phyloP scores from a whole-genome alignment of 2,329 filamentous ascomycete species.

The Reticulascus tulasneorum region DNA sequence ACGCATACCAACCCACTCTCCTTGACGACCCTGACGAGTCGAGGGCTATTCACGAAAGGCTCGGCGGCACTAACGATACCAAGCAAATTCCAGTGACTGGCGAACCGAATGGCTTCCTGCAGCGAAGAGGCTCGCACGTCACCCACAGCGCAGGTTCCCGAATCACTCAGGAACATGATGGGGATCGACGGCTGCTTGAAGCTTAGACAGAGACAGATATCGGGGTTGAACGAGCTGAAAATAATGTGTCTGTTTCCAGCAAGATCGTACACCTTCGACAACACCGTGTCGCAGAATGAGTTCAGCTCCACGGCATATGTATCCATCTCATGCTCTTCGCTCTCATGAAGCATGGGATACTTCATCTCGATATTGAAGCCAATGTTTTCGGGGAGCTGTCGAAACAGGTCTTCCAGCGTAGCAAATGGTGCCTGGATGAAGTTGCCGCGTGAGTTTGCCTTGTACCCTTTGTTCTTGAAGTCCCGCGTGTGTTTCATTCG shows the following conservation, averaged over 20 bases:
- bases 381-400: slow-evolving; percentile 72
- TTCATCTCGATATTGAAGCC: slow-evolving; percentile 99
- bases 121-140: slow-evolving; percentile 88
- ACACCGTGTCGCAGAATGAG: slow-evolving; percentile 90
- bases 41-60: slow-evolving; percentile 82
- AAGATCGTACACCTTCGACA: slow-evolving; percentile 84
- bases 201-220: slow-evolving; percentile 87
- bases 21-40: slow-evolving; percentile 89
- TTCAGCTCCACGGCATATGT: slow-evolving; percentile 94
- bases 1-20: slow-evolving; percentile 92
- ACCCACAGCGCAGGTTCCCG: slow-evolving; percentile 73
- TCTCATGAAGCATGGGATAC: slow-evolving; percentile 97
- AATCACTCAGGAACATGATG: slow-evolving; percentile 89
- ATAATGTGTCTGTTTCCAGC: slow-evolving; percentile 84
- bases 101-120: slow-evolving; percentile 94
- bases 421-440: slow-evolving; percentile 96
- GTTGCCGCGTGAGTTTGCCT: slow-evolving; percentile 88
- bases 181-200: slow-evolving; percentile 98
- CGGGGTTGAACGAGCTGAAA: slow-evolving; percentile 96
- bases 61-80: slow-evolving; percentile 88
- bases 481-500: slow-evolving; percentile 97
- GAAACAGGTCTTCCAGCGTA: slow-evolving; percentile 90
- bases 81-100: slow-evolving; percentile 88
- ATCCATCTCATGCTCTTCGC: slow-evolving; percentile 94
- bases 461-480: slow-evolving; percentile 92